Evolutionary conservation across 1,284 basidiomycete species (phyloP).

Genomic region (Trametes polyzona): DNA sequence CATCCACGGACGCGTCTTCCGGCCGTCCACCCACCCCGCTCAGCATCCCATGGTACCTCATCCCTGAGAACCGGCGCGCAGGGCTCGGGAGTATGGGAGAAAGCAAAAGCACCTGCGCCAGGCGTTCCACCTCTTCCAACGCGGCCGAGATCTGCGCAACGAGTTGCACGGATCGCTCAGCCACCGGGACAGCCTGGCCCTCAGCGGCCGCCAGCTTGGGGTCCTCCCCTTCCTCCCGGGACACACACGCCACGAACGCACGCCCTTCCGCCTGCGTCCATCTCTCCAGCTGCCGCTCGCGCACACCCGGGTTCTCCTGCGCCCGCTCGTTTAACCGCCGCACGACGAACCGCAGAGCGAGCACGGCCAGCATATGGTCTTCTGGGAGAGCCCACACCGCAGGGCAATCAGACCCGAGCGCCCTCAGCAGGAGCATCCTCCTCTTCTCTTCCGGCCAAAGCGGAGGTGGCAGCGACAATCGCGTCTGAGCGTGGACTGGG

Average conservation of each 20-base stretch:
- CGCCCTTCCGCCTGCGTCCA: constrained; percentile 73
- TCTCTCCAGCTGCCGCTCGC: constrained; percentile 60
- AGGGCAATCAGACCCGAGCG: constrained; percentile 58
- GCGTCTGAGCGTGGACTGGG: constrained; percentile 16
- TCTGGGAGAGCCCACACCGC: constrained; percentile 50
- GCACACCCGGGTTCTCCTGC: constrained; percentile 47
- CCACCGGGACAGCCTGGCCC: constrained; percentile 35
- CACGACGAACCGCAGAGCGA: constrained; percentile 66
- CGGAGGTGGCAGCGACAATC: constrained; percentile 35
- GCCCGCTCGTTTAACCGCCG: constrained; percentile 53
- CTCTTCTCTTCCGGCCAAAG: constrained; percentile 56
- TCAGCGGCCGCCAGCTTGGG: too few relatives aligned
- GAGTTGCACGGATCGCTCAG: constrained; percentile 71
- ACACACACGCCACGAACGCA: constrained; percentile 56
- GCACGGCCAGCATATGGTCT: constrained; percentile 49
- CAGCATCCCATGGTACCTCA: constrained; percentile 56
- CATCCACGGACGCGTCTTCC: constrained; percentile 29
- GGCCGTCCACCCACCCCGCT: constrained; percentile 34
- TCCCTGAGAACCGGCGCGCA: constrained; percentile 59
- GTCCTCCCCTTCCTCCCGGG: not conserved
- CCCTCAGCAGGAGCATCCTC: constrained; percentile 58
- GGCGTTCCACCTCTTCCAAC: constrained; percentile 59
- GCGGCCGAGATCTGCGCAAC: constrained; percentile 68
- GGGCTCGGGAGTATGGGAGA: constrained; percentile 52
- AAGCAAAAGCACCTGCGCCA: constrained; percentile 61